Evolutionary conservation across 148 eudicot species (phyloP).

Genomic region (Fagopyrum homotropicum): DNA sequence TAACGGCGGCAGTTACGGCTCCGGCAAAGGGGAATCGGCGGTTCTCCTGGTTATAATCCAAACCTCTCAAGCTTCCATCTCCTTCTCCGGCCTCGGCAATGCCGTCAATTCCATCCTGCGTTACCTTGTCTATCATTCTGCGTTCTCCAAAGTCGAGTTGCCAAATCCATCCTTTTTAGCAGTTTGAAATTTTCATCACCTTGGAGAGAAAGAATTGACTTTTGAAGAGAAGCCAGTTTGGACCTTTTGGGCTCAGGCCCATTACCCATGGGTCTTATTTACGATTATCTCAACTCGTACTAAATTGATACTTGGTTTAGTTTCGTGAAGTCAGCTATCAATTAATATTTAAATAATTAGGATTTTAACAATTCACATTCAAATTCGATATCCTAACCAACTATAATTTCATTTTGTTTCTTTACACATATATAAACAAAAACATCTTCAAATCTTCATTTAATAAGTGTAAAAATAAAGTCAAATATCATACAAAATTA

Average conservation of each 20-base stretch:
- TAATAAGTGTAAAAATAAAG: too few relatives aligned
- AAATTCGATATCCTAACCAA: too few relatives aligned
- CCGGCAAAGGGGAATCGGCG: slow-evolving; percentile 2
- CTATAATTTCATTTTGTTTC: too few relatives aligned
- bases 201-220: neutral
- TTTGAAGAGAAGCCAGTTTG: neutral
- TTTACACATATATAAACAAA: too few relatives aligned
- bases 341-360: too few relatives aligned
- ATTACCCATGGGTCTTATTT: neutral
- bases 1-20: neutral
- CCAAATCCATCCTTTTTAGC: neutral
- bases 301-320: too few relatives aligned
- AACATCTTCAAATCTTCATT: too few relatives aligned
- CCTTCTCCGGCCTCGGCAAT: slow-evolving; percentile 13
- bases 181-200: neutral
- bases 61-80: slow-evolving; percentile 5
- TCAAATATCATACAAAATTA: too few relatives aligned
- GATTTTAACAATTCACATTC: too few relatives aligned
- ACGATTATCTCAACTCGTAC: too few relatives aligned
- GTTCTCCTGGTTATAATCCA: neutral
- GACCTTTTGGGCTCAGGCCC: neutral
- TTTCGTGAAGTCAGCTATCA: too few relatives aligned
- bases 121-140: neutral
- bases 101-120: neutral
- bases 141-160: neutral